Percentiles rank a stretch among this genome's conserved stretches.
phyloP scores from a whole-genome alignment of 352 stramenopile genomes.

The Phytophthora citricola region DNA sequence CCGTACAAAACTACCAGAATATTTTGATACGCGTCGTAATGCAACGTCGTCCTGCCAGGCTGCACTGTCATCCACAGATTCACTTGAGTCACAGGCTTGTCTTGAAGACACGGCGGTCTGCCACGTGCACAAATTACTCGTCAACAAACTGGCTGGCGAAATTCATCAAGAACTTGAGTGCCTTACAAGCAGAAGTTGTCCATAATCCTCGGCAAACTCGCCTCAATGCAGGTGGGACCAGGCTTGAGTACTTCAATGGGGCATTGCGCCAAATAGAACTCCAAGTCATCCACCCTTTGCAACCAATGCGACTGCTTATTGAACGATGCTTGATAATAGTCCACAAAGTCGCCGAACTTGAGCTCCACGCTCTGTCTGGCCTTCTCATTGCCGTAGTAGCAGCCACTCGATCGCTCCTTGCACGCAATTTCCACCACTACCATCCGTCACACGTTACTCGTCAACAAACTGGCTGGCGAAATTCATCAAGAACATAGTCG shows the following conservation, averaged over 20 bases:
- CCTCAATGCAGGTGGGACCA: conserved; percentile 48
- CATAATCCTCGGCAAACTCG: conserved; percentile 63
- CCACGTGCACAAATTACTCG: conserved; percentile 6
- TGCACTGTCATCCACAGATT: conserved; percentile 86
- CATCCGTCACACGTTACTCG: conserved; percentile 3
- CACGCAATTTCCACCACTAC: conserved; percentile 84
- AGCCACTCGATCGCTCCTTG: conserved; percentile 48
- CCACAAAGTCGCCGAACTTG: conserved; percentile 86
- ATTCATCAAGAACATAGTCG: neutral
- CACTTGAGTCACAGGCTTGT: conserved; percentile 67
- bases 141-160: conserved; percentile 5
- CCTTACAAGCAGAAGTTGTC: conserved; percentile 66
- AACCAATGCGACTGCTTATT: conserved; percentile 66
- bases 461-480: conserved; percentile 5
- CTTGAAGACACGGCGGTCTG: conserved; percentile 53
- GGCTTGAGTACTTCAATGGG: conserved; percentile 67
- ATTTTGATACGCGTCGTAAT: conserved; percentile 88
- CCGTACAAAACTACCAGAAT: conserved; percentile 76
- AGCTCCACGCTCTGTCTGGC: conserved; percentile 73
- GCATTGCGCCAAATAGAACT: conserved; percentile 88
- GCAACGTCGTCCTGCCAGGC: conserved; percentile 64
- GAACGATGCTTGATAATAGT: conserved; percentile 65
- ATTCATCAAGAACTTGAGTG: neutral
- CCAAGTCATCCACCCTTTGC: conserved; percentile 65
- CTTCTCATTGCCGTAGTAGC: conserved; percentile 68